phyloP scores from a whole-genome alignment of 78 protist species.

The Dictyostelium brefeldianum region DNA sequence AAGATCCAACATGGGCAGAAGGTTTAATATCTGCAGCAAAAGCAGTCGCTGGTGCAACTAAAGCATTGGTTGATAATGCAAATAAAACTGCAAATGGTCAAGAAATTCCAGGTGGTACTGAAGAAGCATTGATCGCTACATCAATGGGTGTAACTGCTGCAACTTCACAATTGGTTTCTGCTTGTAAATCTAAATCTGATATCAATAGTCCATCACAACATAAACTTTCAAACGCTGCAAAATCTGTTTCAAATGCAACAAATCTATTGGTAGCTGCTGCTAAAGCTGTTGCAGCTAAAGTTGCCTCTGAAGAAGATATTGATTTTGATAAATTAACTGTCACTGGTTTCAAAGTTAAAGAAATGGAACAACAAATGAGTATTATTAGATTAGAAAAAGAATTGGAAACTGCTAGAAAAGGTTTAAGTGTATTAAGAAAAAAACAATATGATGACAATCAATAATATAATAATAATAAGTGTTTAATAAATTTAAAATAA shows the following conservation, averaged over 20 bases:
- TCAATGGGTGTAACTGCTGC: slow-evolving; percentile 83
- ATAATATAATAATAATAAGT: background rate
- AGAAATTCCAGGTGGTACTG: slow-evolving; percentile 75
- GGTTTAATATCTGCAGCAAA: slow-evolving; percentile 92
- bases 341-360: slow-evolving; percentile 76
- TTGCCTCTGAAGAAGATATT: slow-evolving; percentile 60
- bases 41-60: slow-evolving; percentile 84
- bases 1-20: slow-evolving; percentile 89
- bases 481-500: too few relatives aligned
- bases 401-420: slow-evolving; percentile 83
- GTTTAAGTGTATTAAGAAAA: slow-evolving; percentile 59
- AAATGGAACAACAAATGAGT: slow-evolving; percentile 86
- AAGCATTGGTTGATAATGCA: slow-evolving; percentile 86
- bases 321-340: slow-evolving; percentile 63
- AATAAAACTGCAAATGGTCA: slow-evolving; percentile 85
- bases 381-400: slow-evolving; percentile 81
- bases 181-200: slow-evolving; percentile 83
- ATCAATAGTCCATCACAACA: slow-evolving; percentile 79
- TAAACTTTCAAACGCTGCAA: slow-evolving; percentile 79
- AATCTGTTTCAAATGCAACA: slow-evolving; percentile 67
- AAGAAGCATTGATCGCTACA: slow-evolving; percentile 84
- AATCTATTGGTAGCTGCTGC: slow-evolving; percentile 78
- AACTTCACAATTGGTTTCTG: slow-evolving; percentile 89
- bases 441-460: slow-evolving; percentile 23
- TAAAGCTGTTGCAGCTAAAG: slow-evolving; percentile 65